A percentile compares a stretch with the other conserved stretches of the same genome.
phyloP scores from a whole-genome alignment of 345 rosid genomes.

The Eucalyptus cloeziana region DNA sequence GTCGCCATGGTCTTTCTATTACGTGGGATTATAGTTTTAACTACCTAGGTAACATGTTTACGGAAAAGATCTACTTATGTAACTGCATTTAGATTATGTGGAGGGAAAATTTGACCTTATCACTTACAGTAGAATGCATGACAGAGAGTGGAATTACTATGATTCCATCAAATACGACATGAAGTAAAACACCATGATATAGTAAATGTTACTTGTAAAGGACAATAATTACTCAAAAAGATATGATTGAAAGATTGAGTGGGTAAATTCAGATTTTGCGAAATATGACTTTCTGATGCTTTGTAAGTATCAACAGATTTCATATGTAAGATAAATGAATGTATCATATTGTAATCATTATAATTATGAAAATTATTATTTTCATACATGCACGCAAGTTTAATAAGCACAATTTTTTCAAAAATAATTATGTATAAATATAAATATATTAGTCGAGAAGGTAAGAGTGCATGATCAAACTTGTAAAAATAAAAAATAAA shows the following conservation, averaged over 20 bases:
- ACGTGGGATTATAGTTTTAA: neutral
- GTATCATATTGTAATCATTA: rapidly evolving
- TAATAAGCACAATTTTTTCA: neutral
- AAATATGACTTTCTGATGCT: rapidly evolving
- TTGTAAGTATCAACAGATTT: neutral
- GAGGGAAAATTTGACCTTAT: neutral
- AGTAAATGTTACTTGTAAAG: neutral
- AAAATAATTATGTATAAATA: neutral
- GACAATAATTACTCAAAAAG: neutral
- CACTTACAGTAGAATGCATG: neutral
- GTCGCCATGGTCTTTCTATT: too few species aligned
- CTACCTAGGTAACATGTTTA: neutral
- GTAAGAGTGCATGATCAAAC: neutral
- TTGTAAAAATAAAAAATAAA: neutral
- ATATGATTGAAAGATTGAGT: neutral
- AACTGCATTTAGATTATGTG: rapidly evolving
- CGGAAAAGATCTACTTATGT: neutral
- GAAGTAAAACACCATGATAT: neutral
- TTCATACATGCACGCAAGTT: neutral
- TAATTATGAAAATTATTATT: neutral
- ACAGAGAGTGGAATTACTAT: neutral
- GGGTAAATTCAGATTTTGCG: neutral
- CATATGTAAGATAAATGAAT: rapidly evolving
- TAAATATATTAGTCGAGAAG: neutral
- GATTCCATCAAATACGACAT: neutral